Conservation (phyloP, 2,329 filamentous ascomycete genomes). For the Chaetomiaceae sp. region DNA sequence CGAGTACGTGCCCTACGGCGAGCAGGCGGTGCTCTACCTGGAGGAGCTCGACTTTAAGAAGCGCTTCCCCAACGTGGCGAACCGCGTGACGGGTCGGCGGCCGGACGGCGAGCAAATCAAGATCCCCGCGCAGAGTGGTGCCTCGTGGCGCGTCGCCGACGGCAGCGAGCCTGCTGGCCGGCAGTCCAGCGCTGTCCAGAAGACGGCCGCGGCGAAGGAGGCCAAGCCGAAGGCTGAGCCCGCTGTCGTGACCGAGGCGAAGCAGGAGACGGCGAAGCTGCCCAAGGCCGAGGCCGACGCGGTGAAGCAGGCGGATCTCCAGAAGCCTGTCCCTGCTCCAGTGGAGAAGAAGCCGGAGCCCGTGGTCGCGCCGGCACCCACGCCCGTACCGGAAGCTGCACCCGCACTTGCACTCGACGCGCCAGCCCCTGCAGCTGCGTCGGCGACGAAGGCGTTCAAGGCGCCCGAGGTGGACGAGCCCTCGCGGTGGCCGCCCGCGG, state of each 20-base stretch:
- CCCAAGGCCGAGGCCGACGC: slow-evolving; percentile 28
- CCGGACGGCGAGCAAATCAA: slow-evolving; percentile 65
- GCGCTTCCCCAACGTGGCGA: slow-evolving; percentile 57
- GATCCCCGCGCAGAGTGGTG: slow-evolving; percentile 78
- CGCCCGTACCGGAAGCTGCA: slow-evolving; percentile 19
- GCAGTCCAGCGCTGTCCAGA: slow-evolving; percentile 54
- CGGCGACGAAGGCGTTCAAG: slow-evolving; percentile 37
- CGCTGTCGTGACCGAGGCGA: slow-evolving; percentile 14
- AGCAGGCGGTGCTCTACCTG: slow-evolving; percentile 89
- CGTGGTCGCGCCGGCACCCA: slow-evolving; percentile 22
- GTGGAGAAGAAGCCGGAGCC: slow-evolving; percentile 20
- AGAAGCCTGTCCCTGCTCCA: slow-evolving; percentile 18
- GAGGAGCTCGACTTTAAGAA: slow-evolving; percentile 92
- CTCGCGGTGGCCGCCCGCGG: slow-evolving; percentile 55
- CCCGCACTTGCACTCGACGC: background rate
- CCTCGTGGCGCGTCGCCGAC: slow-evolving; percentile 71
- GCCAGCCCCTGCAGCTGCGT: slow-evolving; percentile 6
- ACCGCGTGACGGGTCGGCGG: slow-evolving; percentile 43
- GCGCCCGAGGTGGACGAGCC: slow-evolving; percentile 60
- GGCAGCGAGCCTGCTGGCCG: slow-evolving; percentile 49
- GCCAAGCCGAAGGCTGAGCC: slow-evolving; percentile 25
- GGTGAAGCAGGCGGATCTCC: slow-evolving; percentile 22
- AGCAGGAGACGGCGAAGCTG: slow-evolving; percentile 23
- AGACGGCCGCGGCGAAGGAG: slow-evolving; percentile 27
- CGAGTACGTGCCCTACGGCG: slow-evolving; percentile 89